Base-by-base conservation (phyloP, 495 filamentous ascomycete genomes). In the Xylaria nigripes region DNA sequence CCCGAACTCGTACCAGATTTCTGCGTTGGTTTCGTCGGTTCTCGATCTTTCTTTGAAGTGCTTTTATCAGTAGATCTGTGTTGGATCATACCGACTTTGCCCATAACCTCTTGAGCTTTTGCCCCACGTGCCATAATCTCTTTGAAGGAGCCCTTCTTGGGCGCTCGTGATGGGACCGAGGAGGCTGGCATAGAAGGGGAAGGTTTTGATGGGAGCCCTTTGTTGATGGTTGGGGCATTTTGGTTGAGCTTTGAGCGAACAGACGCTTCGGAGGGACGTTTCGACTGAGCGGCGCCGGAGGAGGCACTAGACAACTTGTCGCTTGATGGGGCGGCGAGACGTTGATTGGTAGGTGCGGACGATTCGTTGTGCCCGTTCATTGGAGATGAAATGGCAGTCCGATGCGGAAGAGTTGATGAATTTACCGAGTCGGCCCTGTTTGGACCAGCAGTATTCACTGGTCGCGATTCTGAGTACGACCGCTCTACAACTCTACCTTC, bases 91-190 rank as follows among this genome's bases (percentile, higher is more conserved):
- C 77, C 78, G 6, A 79, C 68, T 25, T 72, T 67, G 16, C 68
- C 70, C 60, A 74, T 68, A 7, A 61, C 64, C 34, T 64, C 68
- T 55, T 83, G 69, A 38, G 72, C 76, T 40, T 73, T 76, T 61
- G 82, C 75, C 7, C 81, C 86, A 52, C 81, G 74, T 18, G 79
- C 81, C 74, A 90, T 78, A 51, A 88, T 85, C 56, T 86, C 83
- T 42, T 76, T 76, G 61, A 73, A 90, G 1, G 82, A 83, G 1
- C 83, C 76, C 56, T 84, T 86, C 61, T 84, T 85, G 12, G 76
- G 79, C n/a, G 75, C 61, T 36, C 59, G 67, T 5, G 71, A 66
- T n/a, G 58, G 57, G 18, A 63, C 62, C 48, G 46, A 45, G 19
- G 57, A 15, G 6, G 60, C 59, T 18, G 60, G 58, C 10, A 53